Percentiles rank a stretch among this genome's conserved stretches.
Conservation (phyloP, 2,329 filamentous ascomycete genomes). For the Diaporthe humulicola region DNA sequence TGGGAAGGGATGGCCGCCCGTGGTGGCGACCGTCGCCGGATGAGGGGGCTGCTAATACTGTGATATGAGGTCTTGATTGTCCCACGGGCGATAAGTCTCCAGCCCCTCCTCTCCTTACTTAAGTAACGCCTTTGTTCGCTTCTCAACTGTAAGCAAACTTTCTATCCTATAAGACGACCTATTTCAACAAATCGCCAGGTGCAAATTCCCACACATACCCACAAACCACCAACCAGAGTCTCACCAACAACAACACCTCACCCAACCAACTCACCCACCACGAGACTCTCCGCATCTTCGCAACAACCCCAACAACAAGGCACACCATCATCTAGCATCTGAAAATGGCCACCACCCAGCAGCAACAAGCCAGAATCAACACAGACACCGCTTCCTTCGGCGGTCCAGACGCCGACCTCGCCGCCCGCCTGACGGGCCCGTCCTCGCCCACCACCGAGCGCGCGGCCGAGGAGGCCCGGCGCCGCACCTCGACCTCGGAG, state of each 20-base stretch:
- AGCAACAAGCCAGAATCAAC: conserved; percentile 32
- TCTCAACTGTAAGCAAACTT: neutral
- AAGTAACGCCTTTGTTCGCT: neutral
- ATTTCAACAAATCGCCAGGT: neutral
- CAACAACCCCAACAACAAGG: neutral
- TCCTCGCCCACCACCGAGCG: conserved; percentile 41
- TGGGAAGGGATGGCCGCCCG: neutral
- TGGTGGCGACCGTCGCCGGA: neutral
- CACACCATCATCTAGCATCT: neutral
- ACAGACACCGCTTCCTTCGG: conserved; percentile 33
- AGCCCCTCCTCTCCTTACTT: neutral
- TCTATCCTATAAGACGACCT: neutral
- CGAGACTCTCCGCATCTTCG: neutral
- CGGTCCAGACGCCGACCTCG: conserved; percentile 40
- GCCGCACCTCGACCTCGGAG: conserved; percentile 50
- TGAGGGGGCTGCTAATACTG: conserved; percentile 1
- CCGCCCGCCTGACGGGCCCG: conserved; percentile 41
- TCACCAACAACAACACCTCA: neutral
- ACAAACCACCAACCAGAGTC: neutral
- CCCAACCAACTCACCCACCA: neutral
- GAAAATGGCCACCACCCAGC: conserved; percentile 33
- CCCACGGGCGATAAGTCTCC: neutral
- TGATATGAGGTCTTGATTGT: conserved; percentile 24
- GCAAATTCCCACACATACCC: neutral
- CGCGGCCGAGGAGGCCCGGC: conserved; percentile 47